Percentiles rank a stretch among this genome's conserved stretches.
phyloP scores from a whole-genome alignment of 257 asterid species.

The Gentiana straminea region DNA sequence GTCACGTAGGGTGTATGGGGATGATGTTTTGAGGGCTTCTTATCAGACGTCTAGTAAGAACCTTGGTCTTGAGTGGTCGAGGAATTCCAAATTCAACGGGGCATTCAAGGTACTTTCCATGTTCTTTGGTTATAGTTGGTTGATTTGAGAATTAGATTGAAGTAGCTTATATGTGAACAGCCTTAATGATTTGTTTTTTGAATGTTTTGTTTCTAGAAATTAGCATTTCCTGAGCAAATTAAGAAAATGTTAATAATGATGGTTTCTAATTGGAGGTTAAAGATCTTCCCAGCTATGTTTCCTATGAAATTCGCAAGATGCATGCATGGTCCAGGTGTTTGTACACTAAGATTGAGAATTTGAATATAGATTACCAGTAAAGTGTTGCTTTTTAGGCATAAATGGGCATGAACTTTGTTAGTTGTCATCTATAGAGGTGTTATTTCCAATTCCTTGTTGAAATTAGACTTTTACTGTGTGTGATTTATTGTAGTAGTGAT shows the following conservation, averaged over 20 bases:
- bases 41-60: slow-evolving; percentile 71
- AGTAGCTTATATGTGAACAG: neutral
- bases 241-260: neutral
- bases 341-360: no score
- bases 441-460: no score
- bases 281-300: neutral
- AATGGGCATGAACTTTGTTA: no score
- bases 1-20: slow-evolving; percentile 54
- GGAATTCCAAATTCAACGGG: slow-evolving; percentile 60
- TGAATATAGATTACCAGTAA: no score
- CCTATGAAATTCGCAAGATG: neutral
- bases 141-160: slow-evolving; percentile 4
- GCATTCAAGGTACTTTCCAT: slow-evolving; percentile 61
- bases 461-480: no score
- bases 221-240: neutral
- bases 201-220: neutral
- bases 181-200: neutral
- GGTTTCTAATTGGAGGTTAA: neutral
- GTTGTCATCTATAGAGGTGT: no score
- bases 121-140: slow-evolving; percentile 7
- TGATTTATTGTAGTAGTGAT: no score
- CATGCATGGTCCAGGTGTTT: no score
- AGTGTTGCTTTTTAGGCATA: no score
- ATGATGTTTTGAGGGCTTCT: slow-evolving; percentile 62
- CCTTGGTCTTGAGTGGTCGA: slow-evolving; percentile 84